Conservation (phyloP, 352 stramenopile genomes). For the Thraustochytrium striatum region DNA sequence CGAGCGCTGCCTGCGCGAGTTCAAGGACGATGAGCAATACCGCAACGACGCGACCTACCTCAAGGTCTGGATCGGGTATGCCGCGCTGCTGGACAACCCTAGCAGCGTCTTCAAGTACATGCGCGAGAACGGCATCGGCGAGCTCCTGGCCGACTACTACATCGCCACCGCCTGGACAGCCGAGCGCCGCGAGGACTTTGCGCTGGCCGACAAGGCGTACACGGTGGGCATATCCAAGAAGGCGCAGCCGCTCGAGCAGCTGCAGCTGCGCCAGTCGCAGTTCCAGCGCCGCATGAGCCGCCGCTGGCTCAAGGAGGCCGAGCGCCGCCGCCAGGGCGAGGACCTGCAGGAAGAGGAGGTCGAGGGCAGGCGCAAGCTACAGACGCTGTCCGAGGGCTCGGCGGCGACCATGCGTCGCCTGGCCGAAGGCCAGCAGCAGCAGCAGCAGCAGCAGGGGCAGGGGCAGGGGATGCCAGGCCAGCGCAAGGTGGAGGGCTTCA, state of each 20-base stretch:
- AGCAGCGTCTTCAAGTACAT: conserved; percentile 40
- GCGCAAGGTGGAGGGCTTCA: neutral
- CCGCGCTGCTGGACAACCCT: conserved; percentile 10
- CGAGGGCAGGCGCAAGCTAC: neutral
- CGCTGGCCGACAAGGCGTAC: conserved; percentile 43
- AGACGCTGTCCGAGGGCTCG: neutral
- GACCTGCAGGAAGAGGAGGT: neutral
- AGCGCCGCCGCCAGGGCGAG: conserved; percentile 19
- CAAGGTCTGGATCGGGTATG: conserved; percentile 46
- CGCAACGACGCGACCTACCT: conserved; percentile 42
- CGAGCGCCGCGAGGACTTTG: conserved; percentile 8
- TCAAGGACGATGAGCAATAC: conserved; percentile 40
- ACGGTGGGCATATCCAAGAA: conserved; percentile 25
- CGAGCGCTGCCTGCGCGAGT: conserved; percentile 28
- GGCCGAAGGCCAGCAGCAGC: too few relatives aligned
- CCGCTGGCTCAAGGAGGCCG: conserved; percentile 39
- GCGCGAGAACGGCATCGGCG: conserved; percentile 33
- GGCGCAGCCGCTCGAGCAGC: conserved; percentile 16
- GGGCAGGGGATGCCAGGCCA: too few relatives aligned
- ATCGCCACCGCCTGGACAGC: conserved; percentile 33
- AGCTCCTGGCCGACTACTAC: conserved; percentile 36
- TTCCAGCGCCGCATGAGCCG: conserved; percentile 45
- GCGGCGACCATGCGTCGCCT: conserved; percentile 19
- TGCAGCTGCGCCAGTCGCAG: conserved; percentile 15
- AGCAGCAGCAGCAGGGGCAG: too few relatives aligned